Base-by-base conservation (phyloP, 2,329 filamentous ascomycete genomes). In the Lizonia empirigonia region DNA sequence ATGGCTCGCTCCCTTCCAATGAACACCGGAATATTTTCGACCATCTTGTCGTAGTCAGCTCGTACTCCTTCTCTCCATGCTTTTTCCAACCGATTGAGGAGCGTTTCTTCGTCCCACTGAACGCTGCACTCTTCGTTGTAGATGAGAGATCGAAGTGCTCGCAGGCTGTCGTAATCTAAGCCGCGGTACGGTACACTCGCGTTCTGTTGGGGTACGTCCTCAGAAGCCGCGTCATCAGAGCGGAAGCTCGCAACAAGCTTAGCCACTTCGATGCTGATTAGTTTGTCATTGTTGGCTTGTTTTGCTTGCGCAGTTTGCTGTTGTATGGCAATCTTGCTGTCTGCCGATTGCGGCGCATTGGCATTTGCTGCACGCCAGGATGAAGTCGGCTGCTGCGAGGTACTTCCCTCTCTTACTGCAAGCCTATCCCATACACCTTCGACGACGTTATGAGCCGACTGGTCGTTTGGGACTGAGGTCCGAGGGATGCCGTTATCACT, bases 1-100 rank as follows among this genome's bases (percentile, higher is more conserved):
- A 72, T 65, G 7, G 67, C 68, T 20, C 68, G 62, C 44, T 72
- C 69, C 40, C 65, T 55, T 5, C 67, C 69, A 27, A 68, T 63
- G 48, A 72, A 72, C 3, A 61, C 58, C 5, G 62, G 52, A 24
- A 68, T 58, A 42, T 70, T 64, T 7, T 65, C 61, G 7, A 66
- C 30, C 37, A 65, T 62, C 42, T 60, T 65, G 13, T 65, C 51
- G 29, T 64, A 58, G 39, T 67, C 62, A 10, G 59, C 62, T 39
- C 69, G 54, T 9, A 71, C 63, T 15, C 57, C 56, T 34, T 67
- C 67, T 53, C 69, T 56, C 69, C 69, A 72, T 4, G 55, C 58
- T 19, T 47, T 63, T 55, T 72, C 69, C 15, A 71, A 51, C 10
- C 59, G 60, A 18, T 63, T 65, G 10, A 72, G 64, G 7, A 72